Evolutionary conservation across 306 rosid species (phyloP), one percentile per base, ranked within the genome.

Genomic region (Corylus heterophylla): DNA sequence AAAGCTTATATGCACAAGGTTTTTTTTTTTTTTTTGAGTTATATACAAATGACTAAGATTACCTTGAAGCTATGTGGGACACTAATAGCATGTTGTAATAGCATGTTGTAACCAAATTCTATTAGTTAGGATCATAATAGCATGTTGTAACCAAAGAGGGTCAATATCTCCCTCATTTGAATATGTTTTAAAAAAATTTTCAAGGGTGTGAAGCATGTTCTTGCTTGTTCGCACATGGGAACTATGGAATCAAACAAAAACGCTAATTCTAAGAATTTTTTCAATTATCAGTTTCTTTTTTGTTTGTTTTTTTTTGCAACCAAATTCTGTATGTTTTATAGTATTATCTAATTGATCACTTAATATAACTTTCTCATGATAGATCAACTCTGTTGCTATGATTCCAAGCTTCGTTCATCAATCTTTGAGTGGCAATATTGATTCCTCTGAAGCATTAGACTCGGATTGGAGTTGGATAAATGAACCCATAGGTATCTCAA

Each of bases 401-500:
- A 69, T 78, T 81, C 86, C 97, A 69, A 86, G 87, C 81, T 91
- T 95, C 80, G 70, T 76, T 20, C 78, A 78, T 71, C 90, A 92
- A 78, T 80, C 93, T 69, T 71, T 80, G 51, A 86, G 75, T 25
- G 78, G 73, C 78, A 87, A 90, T 78, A 73, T 14, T 73, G 85
- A 82, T 79, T 75, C 92, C 76, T 79, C 87, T 75, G 78, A 84
- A 73, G 89, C 86, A 73, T 76, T 89, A 50, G 78, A 79, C 80
- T 83, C 90, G 2, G 79, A 77, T 5, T 95, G 98, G 98, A 90
- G 93, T 82, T 95, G 94, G 96, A 95, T 84, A 55, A 82, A 81
- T 70, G 98, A 95, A 85, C 97, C 98, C 1, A 80, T 91, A n/a
- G 98, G 98, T 61, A 92, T 91, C 84, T 90, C 98, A 77, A 91